phyloP scores from a whole-genome alignment of 2,329 filamentous ascomycete species.

The Phialemoniopsis sp. region DNA sequence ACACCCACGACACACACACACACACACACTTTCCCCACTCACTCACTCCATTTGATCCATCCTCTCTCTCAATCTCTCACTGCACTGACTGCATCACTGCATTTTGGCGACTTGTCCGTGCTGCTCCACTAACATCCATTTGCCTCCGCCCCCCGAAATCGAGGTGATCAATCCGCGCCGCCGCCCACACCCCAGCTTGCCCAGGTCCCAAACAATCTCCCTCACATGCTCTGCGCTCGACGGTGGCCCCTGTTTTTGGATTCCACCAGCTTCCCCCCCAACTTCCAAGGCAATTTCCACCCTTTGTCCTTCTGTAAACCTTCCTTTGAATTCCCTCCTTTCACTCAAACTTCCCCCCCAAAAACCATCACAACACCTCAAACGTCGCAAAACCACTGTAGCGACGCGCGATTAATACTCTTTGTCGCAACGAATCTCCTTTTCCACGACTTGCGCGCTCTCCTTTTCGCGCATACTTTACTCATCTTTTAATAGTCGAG shows the following conservation, averaged over 20 bases:
- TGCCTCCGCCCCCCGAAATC: too few species aligned
- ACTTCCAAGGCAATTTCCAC: too few species aligned
- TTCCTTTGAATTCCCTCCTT: slow-evolving; percentile 7
- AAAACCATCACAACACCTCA: slow-evolving; percentile 5
- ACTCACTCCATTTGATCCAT: slow-evolving; percentile 4
- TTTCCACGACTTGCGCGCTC: background rate
- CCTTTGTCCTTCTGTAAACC: background rate
- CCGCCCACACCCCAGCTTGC: slow-evolving; percentile 7
- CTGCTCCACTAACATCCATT: background rate
- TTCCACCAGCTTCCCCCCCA: too few species aligned
- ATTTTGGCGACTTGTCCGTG: slow-evolving; percentile 4
- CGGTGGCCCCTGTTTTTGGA: too few species aligned
- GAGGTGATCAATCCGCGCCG: slow-evolving; percentile 8
- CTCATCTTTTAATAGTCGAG: slow-evolving; percentile 19
- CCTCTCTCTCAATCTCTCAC: too few species aligned
- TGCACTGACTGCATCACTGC: too few species aligned
- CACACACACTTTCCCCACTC: slow-evolving; percentile 1
- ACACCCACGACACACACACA: too few species aligned
- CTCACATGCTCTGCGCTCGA: slow-evolving; percentile 11
- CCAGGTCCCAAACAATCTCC: slow-evolving; percentile 19
- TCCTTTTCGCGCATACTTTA: slow-evolving; percentile 6
- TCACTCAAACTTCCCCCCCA: slow-evolving; percentile 5
- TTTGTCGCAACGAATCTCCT: too few species aligned
- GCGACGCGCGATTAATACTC: too few species aligned
- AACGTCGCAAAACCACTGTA: too few species aligned